Conservation (phyloP, 2,329 filamentous ascomycete species). For the Alternaria incomplexa region DNA sequence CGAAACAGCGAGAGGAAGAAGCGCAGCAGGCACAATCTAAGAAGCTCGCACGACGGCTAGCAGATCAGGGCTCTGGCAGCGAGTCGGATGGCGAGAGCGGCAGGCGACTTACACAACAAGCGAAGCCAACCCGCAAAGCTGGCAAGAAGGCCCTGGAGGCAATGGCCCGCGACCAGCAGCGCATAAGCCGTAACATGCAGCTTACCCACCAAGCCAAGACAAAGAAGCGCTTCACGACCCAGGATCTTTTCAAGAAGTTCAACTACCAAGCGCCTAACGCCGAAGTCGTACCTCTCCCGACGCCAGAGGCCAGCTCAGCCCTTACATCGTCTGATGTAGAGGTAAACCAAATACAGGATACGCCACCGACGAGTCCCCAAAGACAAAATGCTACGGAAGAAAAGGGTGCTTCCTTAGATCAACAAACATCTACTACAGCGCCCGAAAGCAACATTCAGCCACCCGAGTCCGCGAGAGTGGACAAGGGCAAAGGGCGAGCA, state of each 20-base stretch:
- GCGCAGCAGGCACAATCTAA: conserved; percentile 48
- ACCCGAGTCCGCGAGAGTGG: conserved; percentile 39
- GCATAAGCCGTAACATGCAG: conserved; percentile 88
- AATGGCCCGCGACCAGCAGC: conserved; percentile 93
- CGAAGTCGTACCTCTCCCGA: conserved; percentile 20
- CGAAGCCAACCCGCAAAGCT: conserved; percentile 78
- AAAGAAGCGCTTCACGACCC: conserved; percentile 87
- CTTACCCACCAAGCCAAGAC: conserved; percentile 84
- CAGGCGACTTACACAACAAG: conserved; percentile 66
- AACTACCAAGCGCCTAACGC: conserved; percentile 64
- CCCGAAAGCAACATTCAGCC: conserved; percentile 3
- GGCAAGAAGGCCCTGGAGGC: conserved; percentile 95
- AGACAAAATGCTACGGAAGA: conserved; percentile 18
- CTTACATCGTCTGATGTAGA: conserved; percentile 70
- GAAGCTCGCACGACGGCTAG: conserved; percentile 23
- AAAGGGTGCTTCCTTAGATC: background rate
- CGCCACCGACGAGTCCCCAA: conserved; percentile 55
- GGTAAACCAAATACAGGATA: conserved; percentile 40
- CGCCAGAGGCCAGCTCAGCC: conserved; percentile 49
- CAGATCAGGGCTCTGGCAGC: conserved; percentile 53
- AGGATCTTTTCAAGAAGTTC: conserved; percentile 82
- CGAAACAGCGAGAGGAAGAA: conserved; percentile 65
- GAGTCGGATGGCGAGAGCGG: conserved; percentile 64
- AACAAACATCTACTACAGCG: conserved; percentile 3
- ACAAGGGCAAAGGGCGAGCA: conserved; percentile 69